A percentile compares a stretch with the other conserved stretches of the same genome.
Evolutionary conservation across 257 asterid species (phyloP).

Genomic region (Verbascum thapsus): DNA sequence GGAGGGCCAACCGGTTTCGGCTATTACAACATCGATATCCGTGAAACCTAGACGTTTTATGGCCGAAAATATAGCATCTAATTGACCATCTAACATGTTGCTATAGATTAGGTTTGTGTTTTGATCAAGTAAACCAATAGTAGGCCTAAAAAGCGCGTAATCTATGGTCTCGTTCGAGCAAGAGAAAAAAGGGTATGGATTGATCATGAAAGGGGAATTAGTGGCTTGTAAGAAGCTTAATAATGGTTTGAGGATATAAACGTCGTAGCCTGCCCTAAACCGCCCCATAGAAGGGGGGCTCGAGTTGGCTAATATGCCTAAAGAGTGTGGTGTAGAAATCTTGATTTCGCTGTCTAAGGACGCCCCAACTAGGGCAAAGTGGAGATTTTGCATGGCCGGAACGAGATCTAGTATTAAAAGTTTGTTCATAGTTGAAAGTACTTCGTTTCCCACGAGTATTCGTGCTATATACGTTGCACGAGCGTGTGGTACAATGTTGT

Average conservation of each 20-base stretch:
- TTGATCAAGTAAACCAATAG: slow-evolving; percentile 27
- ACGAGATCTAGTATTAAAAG: slow-evolving; percentile 40
- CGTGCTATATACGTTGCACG: slow-evolving; percentile 47
- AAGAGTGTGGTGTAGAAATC: slow-evolving; percentile 54
- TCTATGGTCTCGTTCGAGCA: slow-evolving; percentile 28
- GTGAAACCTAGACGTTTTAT: slow-evolving; percentile 36
- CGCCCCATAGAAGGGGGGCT: slow-evolving; percentile 54
- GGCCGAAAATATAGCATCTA: slow-evolving; percentile 51
- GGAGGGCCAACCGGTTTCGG: slow-evolving; percentile 63
- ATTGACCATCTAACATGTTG: slow-evolving; percentile 45
- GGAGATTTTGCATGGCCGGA: slow-evolving; percentile 58
- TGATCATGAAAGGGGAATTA: slow-evolving; percentile 38
- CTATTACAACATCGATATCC: slow-evolving; percentile 42
- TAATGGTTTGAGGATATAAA: slow-evolving; percentile 27
- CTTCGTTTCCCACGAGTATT: slow-evolving; percentile 55
- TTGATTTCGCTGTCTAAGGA: slow-evolving; percentile 38
- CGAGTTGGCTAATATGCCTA: slow-evolving; percentile 49
- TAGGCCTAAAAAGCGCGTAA: slow-evolving; percentile 38
- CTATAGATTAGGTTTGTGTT: slow-evolving; percentile 30
- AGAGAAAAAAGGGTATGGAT: slow-evolving; percentile 42
- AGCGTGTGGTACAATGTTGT: slow-evolving; percentile 38
- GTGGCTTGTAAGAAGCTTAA: slow-evolving; percentile 29
- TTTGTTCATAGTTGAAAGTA: slow-evolving; percentile 44
- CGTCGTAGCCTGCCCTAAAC: slow-evolving; percentile 28
- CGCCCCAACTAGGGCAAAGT: slow-evolving; percentile 43